Conservation (phyloP, 352 stramenopile species). For the Pythium dissimile region DNA sequence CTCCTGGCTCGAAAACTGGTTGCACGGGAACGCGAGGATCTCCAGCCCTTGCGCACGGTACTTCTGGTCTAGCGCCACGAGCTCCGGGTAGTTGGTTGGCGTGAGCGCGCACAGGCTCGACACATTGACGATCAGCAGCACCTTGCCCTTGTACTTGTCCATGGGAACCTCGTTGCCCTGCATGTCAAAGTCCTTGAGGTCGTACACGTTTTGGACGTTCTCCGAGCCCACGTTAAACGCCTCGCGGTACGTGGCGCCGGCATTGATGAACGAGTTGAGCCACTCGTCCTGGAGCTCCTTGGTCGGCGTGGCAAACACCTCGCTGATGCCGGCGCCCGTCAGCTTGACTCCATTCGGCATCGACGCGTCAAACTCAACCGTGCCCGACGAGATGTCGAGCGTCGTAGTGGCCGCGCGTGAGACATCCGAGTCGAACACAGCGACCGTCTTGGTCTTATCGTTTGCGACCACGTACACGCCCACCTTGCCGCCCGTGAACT, state of each 20-base stretch:
- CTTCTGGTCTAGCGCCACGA: conserved; percentile 53
- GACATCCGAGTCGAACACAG: conserved; percentile 23
- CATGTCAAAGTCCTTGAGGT: conserved; percentile 62
- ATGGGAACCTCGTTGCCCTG: conserved; percentile 57
- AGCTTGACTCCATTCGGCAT: conserved; percentile 21
- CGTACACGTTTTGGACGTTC: conserved; percentile 64
- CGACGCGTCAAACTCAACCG: conserved; percentile 23
- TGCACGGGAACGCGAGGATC: conserved; percentile 82
- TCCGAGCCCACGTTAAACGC: conserved; percentile 35
- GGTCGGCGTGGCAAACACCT: conserved; percentile 14
- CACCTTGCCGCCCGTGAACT: conserved; percentile 16
- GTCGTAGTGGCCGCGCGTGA: conserved; percentile 1
- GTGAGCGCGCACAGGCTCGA: conserved; percentile 17
- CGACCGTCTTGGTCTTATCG: conserved; percentile 20
- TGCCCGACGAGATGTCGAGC: conserved; percentile 22
- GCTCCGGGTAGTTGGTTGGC: conserved; percentile 62
- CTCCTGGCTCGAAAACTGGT: conserved; percentile 83
- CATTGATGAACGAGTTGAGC: conserved; percentile 42
- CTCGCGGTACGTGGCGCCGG: conserved; percentile 48
- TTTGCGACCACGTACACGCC: conserved; percentile 21
- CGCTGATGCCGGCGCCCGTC: conserved; percentile 8
- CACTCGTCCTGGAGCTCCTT: conserved; percentile 32
- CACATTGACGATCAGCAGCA: conserved; percentile 20
- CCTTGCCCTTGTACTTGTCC: conserved; percentile 33
- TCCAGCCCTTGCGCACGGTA: conserved; percentile 55